These are phyloP conservation scores for Aspergillus taichungensis DNA, from an alignment of 495 filamentous ascomycete genomes.

Conservation along the genomic window DNA sequence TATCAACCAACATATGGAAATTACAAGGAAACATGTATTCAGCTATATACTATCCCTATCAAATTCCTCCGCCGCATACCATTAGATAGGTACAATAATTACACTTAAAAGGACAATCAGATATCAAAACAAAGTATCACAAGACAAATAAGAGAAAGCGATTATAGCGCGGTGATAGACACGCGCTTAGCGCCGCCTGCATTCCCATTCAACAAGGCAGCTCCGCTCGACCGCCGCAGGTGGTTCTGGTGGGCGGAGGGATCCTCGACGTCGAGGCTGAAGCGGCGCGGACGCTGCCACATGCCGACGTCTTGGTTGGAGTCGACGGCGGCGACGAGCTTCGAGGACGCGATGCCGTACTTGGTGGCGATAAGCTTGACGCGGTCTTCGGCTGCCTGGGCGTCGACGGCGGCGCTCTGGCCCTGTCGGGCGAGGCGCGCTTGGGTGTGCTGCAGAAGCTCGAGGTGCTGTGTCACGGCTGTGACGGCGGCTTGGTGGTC, in stretches of 20 bases:
- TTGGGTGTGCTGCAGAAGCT: conserved; percentile 41
- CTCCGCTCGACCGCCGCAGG: conserved; percentile 29
- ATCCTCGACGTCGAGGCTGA: conserved; percentile 33
- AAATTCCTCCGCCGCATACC: too few relatives aligned
- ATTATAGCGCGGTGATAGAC: conserved; percentile 15
- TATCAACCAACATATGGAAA: too few relatives aligned
- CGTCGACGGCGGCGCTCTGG: conserved; percentile 11
- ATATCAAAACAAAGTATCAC: too few relatives aligned
- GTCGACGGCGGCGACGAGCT: conserved; percentile 16
- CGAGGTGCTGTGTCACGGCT: conserved; percentile 38
- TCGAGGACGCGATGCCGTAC: conserved; percentile 22
- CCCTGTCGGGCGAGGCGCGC: conserved; percentile 18
- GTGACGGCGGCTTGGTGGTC: conserved; percentile 21
- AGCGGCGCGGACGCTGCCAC: conserved; percentile 32
- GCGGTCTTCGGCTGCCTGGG: conserved; percentile 19
- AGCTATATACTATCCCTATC: too few relatives aligned
- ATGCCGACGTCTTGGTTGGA: conserved; percentile 24
- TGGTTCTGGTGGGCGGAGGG: conserved; percentile 28
- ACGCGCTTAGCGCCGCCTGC: conserved; percentile 15
- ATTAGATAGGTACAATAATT: too few relatives aligned
- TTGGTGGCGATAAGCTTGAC: conserved; percentile 23
- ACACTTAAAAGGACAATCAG: too few relatives aligned
- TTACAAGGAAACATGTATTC: too few relatives aligned
- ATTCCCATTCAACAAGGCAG: conserved; percentile 23
- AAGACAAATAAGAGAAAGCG: neutral